phyloP scores from a whole-genome alignment of 495 filamentous ascomycete species.

The Thozetella sp. region DNA sequence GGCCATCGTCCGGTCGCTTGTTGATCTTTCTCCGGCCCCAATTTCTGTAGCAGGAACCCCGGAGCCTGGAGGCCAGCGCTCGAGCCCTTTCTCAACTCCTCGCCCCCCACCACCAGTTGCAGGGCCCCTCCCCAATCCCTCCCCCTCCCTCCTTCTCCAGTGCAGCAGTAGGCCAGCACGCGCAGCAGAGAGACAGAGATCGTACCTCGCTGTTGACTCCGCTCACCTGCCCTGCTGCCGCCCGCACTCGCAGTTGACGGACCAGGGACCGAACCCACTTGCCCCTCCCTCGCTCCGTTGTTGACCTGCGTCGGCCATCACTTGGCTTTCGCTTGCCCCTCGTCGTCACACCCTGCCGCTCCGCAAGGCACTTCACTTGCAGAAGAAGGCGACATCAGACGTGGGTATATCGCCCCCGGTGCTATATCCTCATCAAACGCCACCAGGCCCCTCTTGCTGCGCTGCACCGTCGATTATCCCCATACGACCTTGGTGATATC shows the following conservation, averaged over 20 bases:
- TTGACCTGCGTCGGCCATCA: not conserved
- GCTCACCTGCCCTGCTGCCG: conserved; percentile 1
- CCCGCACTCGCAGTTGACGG: not conserved
- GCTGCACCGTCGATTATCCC: not conserved
- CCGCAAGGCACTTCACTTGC: conserved; percentile 1
- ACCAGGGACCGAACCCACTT: not conserved
- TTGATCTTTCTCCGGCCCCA: not conserved
- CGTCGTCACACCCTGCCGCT: not conserved
- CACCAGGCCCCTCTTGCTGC: conserved; percentile 1
- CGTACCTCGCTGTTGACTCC: conserved; percentile 3
- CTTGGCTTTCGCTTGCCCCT: not conserved
- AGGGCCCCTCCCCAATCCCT: not conserved
- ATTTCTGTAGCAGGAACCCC: not conserved
- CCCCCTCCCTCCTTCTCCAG: not conserved
- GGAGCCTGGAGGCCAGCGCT: not conserved
- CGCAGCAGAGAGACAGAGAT: not conserved
- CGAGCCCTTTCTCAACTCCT: conserved; percentile 3
- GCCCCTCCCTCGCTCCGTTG: not conserved
- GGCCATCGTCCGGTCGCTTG: not conserved
- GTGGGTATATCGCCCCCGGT: not conserved
- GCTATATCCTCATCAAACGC: conserved; percentile 8
- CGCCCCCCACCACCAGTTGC: not conserved
- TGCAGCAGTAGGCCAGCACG: not conserved
- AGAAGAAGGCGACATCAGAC: not conserved
- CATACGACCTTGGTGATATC: not conserved